These are phyloP conservation scores for Gossypium mustelinum DNA, from an alignment of 345 rosid genomes.

Conservation along the genomic window DNA sequence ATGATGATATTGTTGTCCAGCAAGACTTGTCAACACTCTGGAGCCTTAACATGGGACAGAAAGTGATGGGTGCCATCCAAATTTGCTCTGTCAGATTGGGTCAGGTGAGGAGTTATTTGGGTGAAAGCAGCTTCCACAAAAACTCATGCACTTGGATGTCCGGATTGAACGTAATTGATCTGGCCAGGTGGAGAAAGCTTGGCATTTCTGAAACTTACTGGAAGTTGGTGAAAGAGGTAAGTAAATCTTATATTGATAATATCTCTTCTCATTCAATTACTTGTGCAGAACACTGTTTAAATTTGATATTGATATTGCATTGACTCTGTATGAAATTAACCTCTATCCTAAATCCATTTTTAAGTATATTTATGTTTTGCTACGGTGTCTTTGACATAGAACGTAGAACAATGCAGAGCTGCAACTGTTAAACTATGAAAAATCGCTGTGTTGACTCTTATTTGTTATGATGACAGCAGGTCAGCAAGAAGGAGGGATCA, in stretches of 20 bases:
- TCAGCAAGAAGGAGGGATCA: constrained; percentile 37
- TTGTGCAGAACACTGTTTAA: constrained; percentile 1
- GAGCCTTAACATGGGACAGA: constrained; percentile 72
- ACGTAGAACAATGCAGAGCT: background rate
- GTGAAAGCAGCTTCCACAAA: constrained; percentile 23
- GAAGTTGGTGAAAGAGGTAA: constrained; percentile 56
- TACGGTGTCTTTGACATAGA: background rate
- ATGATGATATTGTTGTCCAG: constrained; percentile 90
- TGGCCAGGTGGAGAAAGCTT: constrained; percentile 67
- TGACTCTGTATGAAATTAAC: background rate
- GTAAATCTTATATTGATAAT: constrained; percentile 11
- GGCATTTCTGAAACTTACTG: constrained; percentile 53
- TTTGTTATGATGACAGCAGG: constrained; percentile 29
- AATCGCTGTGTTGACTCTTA: background rate
- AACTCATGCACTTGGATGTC: background rate
- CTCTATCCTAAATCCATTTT: constrained; percentile 1
- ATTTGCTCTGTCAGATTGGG: constrained; percentile 66
- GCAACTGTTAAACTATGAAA: background rate
- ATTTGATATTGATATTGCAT: background rate
- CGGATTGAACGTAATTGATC: constrained; percentile 19
- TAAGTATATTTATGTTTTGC: background rate
- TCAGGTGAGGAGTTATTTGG: constrained; percentile 51
- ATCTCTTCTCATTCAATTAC: constrained; percentile 2
- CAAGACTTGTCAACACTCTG: constrained; percentile 70
- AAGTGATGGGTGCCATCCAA: constrained; percentile 74